A percentile compares a stretch with the other conserved stretches of the same genome.
Conservation (phyloP, 179 eudicot species). For the Heliamphora pulchella region DNA sequence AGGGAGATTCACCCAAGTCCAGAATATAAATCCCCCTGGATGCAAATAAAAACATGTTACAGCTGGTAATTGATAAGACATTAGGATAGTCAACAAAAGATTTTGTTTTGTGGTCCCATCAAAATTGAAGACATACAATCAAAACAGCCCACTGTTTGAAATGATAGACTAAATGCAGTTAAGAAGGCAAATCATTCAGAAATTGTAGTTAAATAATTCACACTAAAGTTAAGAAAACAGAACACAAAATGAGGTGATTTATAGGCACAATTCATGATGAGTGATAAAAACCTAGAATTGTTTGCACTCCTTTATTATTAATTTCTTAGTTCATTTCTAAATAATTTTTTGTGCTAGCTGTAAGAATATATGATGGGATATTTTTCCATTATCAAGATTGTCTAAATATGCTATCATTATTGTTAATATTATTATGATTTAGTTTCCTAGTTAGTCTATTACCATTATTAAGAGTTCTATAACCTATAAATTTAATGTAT, state of each 20-base stretch:
- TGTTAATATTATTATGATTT: too few species aligned
- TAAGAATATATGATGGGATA: too few species aligned
- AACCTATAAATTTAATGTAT: too few species aligned
- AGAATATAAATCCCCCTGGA: neutral
- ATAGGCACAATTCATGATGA: neutral
- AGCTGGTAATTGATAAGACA: neutral
- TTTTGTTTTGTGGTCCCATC: neutral
- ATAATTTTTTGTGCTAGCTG: too few species aligned
- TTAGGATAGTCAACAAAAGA: neutral
- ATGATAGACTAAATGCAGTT: neutral
- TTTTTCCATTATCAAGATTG: too few species aligned
- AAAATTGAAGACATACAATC: neutral
- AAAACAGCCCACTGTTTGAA: neutral
- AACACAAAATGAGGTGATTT: neutral
- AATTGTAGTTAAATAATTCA: too few species aligned
- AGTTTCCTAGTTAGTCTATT: too few species aligned
- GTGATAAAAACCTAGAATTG: neutral
- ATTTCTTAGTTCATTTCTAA: too few species aligned
- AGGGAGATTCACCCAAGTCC: neutral
- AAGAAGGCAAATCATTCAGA: neutral
- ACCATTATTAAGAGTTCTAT: too few species aligned
- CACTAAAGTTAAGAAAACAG: neutral
- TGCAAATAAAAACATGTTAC: neutral
- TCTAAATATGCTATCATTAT: too few species aligned
- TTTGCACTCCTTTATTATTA: too few species aligned